Evolutionary conservation across 2,329 filamentous ascomycete species (phyloP).

Genomic region (Clathrospora elynae): DNA sequence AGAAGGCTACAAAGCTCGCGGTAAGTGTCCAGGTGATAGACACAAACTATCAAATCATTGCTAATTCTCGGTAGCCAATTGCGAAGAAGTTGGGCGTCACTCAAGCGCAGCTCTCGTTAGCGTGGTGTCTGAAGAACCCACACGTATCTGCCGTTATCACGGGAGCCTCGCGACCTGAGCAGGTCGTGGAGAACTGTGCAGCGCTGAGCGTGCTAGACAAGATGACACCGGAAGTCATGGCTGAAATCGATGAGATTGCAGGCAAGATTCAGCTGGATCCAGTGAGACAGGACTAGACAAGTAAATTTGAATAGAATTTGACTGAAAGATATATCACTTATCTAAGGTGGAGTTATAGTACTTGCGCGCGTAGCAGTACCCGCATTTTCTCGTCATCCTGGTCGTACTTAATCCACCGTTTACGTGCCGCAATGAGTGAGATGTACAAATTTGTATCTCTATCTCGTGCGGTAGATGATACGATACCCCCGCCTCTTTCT

Average conservation of each 20-base stretch:
- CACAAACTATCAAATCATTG: no score
- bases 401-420: no score
- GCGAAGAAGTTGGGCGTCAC: constrained; percentile 68
- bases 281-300: constrained; percentile 27
- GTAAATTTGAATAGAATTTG: no score
- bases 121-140: constrained; percentile 46
- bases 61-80: constrained; percentile 47
- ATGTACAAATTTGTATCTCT: no score
- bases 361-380: no score
- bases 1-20: constrained; percentile 58
- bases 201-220: constrained; percentile 53
- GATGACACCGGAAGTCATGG: constrained; percentile 53
- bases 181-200: constrained; percentile 47
- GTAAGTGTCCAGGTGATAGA: no score
- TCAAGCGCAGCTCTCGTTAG: constrained; percentile 48
- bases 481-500: no score
- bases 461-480: no score
- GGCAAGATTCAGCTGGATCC: constrained; percentile 32
- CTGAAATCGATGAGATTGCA: constrained; percentile 46
- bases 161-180: constrained; percentile 37
- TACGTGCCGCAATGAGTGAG: no score
- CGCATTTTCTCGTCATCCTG: no score
- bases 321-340: no score
- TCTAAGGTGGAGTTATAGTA: no score
- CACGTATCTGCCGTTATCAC: constrained; percentile 42